Conservation (phyloP, 345 rosid species). For the Rhizophora apiculata region DNA sequence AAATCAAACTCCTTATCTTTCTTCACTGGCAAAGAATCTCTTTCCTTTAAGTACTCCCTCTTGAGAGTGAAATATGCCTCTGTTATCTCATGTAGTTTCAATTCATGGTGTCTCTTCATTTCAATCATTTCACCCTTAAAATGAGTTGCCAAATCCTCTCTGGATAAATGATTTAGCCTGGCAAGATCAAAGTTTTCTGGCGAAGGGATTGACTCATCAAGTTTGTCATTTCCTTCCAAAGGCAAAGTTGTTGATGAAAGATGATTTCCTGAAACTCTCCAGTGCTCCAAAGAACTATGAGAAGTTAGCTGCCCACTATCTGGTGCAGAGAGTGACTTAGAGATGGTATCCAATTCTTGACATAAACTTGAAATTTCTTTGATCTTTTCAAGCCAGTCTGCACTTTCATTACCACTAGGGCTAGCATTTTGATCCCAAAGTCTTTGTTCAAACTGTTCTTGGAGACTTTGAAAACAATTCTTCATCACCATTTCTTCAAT, state of each 20-base stretch:
- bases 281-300: slow-evolving; percentile 54
- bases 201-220: slow-evolving; percentile 38
- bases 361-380: slow-evolving; percentile 64
- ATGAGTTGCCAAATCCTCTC: slow-evolving; percentile 44
- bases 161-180: slow-evolving; percentile 38
- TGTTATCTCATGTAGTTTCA: slow-evolving; percentile 49
- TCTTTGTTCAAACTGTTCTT: slow-evolving; percentile 54
- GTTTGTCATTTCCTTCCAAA: slow-evolving; percentile 62
- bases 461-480: slow-evolving; percentile 44
- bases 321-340: slow-evolving; percentile 42
- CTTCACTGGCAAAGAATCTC: slow-evolving; percentile 42
- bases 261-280: slow-evolving; percentile 55
- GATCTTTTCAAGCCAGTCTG: slow-evolving; percentile 38
- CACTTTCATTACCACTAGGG: slow-evolving; percentile 30
- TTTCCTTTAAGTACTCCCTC: slow-evolving; percentile 60
- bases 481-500: slow-evolving; percentile 48
- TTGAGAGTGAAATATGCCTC: slow-evolving; percentile 56
- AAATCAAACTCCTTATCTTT: slow-evolving; percentile 75
- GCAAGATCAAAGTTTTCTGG: slow-evolving; percentile 52
- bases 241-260: slow-evolving; percentile 33
- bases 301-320: slow-evolving; percentile 48
- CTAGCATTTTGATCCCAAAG: slow-evolving; percentile 39
- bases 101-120: slow-evolving; percentile 80
- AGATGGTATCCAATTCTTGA: slow-evolving; percentile 60
- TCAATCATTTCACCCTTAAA: slow-evolving; percentile 65